Conservation (phyloP, 768 basidiomycete genomes). For the Coprinopsis strossmayeri region DNA sequence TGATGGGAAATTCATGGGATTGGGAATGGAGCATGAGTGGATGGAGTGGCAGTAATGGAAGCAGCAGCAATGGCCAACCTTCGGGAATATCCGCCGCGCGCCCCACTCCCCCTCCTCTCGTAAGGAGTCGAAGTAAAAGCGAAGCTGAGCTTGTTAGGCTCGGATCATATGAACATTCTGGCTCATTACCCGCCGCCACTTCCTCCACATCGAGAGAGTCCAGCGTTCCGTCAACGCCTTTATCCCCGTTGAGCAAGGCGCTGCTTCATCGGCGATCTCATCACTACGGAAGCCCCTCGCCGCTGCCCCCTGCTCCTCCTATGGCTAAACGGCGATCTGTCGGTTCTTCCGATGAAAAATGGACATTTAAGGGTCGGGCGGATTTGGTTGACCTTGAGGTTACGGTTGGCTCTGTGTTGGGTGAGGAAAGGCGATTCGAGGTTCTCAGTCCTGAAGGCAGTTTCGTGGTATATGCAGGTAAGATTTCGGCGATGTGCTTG, state of each 20-base stretch:
- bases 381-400: slow-evolving; percentile 75
- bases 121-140: slow-evolving; percentile 50
- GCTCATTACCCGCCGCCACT: background rate
- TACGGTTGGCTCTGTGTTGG: slow-evolving; percentile 45
- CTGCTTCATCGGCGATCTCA: slow-evolving; percentile 15
- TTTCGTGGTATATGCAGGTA: slow-evolving; percentile 70
- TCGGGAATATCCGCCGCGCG: slow-evolving; percentile 13
- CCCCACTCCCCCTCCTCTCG: slow-evolving; percentile 25
- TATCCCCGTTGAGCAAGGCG: slow-evolving; percentile 1
- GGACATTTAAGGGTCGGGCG: slow-evolving; percentile 65
- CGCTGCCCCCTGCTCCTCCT: slow-evolving; percentile 19
- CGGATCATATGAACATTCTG: background rate
- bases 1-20: slow-evolving; percentile 18
- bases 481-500: too few species aligned
- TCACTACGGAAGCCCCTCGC: slow-evolving; percentile 9
- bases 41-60: slow-evolving; percentile 23
- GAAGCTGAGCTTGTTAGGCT: slow-evolving; percentile 42
- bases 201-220: background rate
- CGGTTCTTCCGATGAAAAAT: slow-evolving; percentile 50
- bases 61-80: slow-evolving; percentile 14
- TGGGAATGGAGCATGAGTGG: slow-evolving; percentile 23
- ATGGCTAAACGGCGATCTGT: slow-evolving; percentile 22
- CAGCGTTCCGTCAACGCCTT: background rate
- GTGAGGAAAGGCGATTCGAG: slow-evolving; percentile 59
- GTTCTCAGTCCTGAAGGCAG: slow-evolving; percentile 71